Conservation (phyloP, 176 grass and related monocot species). For the Carex cristatella region DNA sequence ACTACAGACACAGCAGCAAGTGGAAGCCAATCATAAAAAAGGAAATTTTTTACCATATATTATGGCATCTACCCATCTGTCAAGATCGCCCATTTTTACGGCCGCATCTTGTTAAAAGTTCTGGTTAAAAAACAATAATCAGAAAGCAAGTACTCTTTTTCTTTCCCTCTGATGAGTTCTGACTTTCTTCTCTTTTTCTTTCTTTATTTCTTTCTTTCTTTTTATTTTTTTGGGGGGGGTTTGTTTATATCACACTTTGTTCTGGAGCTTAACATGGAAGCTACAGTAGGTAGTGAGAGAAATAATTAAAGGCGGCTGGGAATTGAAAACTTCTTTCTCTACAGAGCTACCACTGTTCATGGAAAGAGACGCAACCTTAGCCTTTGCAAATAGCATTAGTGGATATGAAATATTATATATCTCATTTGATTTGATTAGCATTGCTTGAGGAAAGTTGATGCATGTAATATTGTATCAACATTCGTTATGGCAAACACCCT, state of each 20-base stretch:
- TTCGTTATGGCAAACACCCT: slow-evolving; percentile 14
- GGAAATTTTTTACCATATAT: slow-evolving; percentile 9
- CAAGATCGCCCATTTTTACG: slow-evolving; percentile 12
- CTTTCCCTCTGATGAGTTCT: slow-evolving; percentile 20
- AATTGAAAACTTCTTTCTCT: neutral
- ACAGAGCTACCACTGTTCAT: slow-evolving; percentile 15
- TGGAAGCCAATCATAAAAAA: slow-evolving; percentile 34
- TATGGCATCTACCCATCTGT: slow-evolving; percentile 13
- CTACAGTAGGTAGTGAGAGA: neutral
- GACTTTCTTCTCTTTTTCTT: neutral
- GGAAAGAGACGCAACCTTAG: slow-evolving; percentile 58
- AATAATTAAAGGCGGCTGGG: slow-evolving; percentile 20
- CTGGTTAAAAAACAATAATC: slow-evolving; percentile 13
- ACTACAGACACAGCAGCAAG: slow-evolving; percentile 25
- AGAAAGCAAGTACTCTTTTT: slow-evolving; percentile 20
- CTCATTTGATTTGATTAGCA: slow-evolving; percentile 22
- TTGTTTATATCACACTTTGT: neutral
- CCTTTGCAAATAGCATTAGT: slow-evolving; percentile 34
- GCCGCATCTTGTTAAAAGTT: slow-evolving; percentile 7
- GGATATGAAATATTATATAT: neutral
- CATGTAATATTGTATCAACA: slow-evolving; percentile 11
- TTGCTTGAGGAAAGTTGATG: slow-evolving; percentile 31
- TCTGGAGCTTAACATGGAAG: slow-evolving; percentile 26
- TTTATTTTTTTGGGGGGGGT: neutral
- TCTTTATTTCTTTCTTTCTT: neutral